These are phyloP conservation scores for Mortierella sp. DNA, from an alignment of 371 early-diverging fungal genomes.

Conservation along the genomic window DNA sequence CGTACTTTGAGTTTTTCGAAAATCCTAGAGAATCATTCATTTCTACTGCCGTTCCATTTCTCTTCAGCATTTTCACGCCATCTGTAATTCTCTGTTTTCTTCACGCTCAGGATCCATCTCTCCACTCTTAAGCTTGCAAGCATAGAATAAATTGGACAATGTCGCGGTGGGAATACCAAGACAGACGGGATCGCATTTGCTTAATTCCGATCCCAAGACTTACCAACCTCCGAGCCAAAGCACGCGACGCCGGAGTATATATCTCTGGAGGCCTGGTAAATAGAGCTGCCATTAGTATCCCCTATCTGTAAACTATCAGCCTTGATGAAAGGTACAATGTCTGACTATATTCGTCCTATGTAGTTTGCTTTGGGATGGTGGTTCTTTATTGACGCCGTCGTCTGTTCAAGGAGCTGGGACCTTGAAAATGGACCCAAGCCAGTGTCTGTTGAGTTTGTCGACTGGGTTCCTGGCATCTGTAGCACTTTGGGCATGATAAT, in stretches of 20 bases:
- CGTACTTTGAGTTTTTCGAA: no score
- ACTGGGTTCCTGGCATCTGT: constrained; percentile 82
- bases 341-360: not conserved
- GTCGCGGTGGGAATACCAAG: constrained; percentile 39
- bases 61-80: not conserved
- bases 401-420: constrained; percentile 60
- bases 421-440: constrained; percentile 42
- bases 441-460: constrained; percentile 75
- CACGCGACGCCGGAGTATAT: constrained; percentile 62
- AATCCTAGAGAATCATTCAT: no score
- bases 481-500: constrained; percentile 80
- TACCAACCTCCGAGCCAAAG: constrained; percentile 56
- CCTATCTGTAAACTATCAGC: not conserved
- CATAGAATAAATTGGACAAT: constrained; percentile 1
- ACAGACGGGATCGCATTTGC: constrained; percentile 35
- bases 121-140: not conserved
- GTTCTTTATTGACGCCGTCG: constrained; percentile 80
- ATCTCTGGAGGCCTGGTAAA: constrained; percentile 65
- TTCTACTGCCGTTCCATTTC: no score
- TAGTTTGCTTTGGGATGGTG: constrained; percentile 90
- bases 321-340: not conserved
- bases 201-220: constrained; percentile 44
- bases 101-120: not conserved
- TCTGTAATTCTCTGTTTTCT: not conserved
- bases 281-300: not conserved